These are phyloP conservation scores for Pyrrhoderma lamaoense DNA, from an alignment of 1,284 basidiomycete species.

Conservation along the genomic window DNA sequence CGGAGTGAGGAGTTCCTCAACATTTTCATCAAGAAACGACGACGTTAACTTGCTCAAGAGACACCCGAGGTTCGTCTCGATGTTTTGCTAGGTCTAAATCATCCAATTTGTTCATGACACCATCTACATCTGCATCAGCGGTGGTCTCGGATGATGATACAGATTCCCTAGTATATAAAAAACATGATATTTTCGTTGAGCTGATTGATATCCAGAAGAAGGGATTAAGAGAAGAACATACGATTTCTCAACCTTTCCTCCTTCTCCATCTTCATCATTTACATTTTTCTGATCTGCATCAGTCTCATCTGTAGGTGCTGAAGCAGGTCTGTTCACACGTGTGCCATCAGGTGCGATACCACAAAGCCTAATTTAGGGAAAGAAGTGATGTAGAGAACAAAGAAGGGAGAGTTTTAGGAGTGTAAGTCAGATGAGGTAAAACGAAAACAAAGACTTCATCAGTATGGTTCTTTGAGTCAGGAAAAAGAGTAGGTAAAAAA, in stretches of 20 bases:
- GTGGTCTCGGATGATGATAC: constrained; percentile 3
- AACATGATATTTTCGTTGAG: too few relatives aligned
- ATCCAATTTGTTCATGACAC: background rate
- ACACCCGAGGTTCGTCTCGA: constrained; percentile 1
- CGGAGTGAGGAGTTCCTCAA: too few relatives aligned
- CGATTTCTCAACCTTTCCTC: background rate
- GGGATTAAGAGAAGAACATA: background rate
- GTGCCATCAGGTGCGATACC: constrained; percentile 51
- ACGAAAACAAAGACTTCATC: too few relatives aligned
- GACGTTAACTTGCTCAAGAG: constrained; percentile 1
- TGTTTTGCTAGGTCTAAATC: constrained; percentile 5
- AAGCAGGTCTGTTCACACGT: background rate
- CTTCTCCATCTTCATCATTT: background rate
- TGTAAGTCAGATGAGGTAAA: too few relatives aligned
- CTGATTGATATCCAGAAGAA: background rate
- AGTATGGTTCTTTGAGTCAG: too few relatives aligned
- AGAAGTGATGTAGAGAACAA: background rate
- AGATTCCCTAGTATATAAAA: too few relatives aligned
- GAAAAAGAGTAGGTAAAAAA: too few relatives aligned
- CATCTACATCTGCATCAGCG: background rate
- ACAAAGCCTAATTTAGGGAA: constrained; percentile 38
- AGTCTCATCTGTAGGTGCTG: background rate
- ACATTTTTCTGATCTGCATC: background rate
- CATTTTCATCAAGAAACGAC: background rate
- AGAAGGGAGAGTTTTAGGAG: too few relatives aligned